phyloP scores from a whole-genome alignment of 805 yeast genomes.

The Yueomyces sp. region DNA sequence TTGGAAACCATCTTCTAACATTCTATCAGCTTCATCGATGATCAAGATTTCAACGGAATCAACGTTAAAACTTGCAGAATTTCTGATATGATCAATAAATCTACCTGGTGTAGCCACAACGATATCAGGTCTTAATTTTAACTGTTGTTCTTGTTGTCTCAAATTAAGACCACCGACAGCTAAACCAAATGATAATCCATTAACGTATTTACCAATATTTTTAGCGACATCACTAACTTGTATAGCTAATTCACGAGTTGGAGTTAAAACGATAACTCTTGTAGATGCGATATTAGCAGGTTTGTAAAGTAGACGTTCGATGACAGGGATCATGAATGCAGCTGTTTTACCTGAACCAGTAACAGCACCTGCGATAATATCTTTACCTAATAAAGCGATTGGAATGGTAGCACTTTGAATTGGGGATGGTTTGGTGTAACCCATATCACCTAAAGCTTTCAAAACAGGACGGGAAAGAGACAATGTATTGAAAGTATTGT shows the following conservation, averaged over 20 bases:
- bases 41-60: constrained; percentile 87
- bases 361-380: constrained; percentile 96
- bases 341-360: constrained; percentile 99
- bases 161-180: constrained; percentile 98
- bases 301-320: constrained; percentile 81
- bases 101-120: constrained; percentile 99
- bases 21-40: constrained; percentile 96
- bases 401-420: constrained; percentile 92
- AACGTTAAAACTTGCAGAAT: constrained; percentile 83
- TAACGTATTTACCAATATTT: constrained; percentile 65
- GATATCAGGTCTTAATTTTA: constrained; percentile 85
- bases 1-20: constrained; percentile 98
- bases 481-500: constrained; percentile 59
- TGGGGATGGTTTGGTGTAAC: constrained; percentile 83
- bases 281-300: constrained; percentile 80
- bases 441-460: constrained; percentile 67
- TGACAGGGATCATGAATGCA: constrained; percentile 91
- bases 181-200: constrained; percentile 71
- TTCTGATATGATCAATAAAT: constrained; percentile 90
- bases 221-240: constrained; percentile 92
- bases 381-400: constrained; percentile 84
- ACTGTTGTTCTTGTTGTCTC: constrained; percentile 89
- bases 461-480: constrained; percentile 83
- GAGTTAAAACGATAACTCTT: constrained; percentile 80
- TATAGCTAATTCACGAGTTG: constrained; percentile 95